A percentile compares a stretch with the other conserved stretches of the same genome.
phyloP scores from a whole-genome alignment of 2,329 filamentous ascomycete species.

The Podosphaera leucotricha region DNA sequence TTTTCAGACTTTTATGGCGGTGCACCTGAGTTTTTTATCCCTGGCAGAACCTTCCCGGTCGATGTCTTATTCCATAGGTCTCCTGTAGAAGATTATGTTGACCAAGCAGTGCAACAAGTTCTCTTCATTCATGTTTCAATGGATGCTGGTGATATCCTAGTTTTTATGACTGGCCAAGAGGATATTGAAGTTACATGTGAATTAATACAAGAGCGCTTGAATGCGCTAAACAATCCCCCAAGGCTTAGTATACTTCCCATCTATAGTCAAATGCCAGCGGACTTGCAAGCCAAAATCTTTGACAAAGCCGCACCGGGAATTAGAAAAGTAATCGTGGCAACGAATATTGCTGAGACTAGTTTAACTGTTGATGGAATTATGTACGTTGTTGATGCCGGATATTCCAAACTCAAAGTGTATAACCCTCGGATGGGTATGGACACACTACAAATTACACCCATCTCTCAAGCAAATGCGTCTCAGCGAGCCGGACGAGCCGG shows the following conservation, averaged over 20 bases:
- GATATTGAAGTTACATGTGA: constrained; percentile 97
- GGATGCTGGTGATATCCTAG: constrained; percentile 74
- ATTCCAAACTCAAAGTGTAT: constrained; percentile 95
- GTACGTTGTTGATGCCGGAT: constrained; percentile 93
- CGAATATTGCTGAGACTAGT: constrained; percentile 95
- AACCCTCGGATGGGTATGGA: constrained; percentile 99
- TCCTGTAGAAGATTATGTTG: constrained; percentile 92
- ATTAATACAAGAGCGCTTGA: constrained; percentile 64
- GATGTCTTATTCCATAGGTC: constrained; percentile 90
- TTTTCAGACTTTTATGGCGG: constrained; percentile 94
- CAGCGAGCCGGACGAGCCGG: constrained; percentile 87
- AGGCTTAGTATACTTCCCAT: constrained; percentile 90
- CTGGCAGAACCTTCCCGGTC: constrained; percentile 86
- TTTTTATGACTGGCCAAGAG: constrained; percentile 98
- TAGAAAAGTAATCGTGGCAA: constrained; percentile 91
- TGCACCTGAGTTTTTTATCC: constrained; percentile 89
- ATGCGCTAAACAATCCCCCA: constrained; percentile 77
- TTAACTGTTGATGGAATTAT: constrained; percentile 97
- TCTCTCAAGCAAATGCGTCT: constrained; percentile 86
- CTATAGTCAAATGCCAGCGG: constrained; percentile 98
- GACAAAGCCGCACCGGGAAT: constrained; percentile 76
- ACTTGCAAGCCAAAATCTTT: constrained; percentile 94
- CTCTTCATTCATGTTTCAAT: constrained; percentile 92
- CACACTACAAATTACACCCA: constrained; percentile 88
- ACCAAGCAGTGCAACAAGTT: constrained; percentile 88